Evolutionary conservation across 805 yeast species (phyloP).

Genomic region (Starmerella powellii): DNA sequence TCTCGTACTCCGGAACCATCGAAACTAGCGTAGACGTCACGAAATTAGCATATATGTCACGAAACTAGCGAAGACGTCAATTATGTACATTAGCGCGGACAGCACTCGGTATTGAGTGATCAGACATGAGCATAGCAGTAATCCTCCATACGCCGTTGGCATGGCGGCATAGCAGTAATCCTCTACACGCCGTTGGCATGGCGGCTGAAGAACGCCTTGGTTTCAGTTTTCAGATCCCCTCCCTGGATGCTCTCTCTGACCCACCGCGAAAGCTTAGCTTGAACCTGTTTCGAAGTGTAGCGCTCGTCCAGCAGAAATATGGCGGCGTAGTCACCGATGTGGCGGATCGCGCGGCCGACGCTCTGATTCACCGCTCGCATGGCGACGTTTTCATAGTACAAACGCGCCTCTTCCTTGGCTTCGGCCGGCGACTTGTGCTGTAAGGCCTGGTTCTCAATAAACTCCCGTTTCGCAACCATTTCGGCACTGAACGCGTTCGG

Average conservation of each 20-base stretch:
- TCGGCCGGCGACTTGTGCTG: conserved; percentile 36
- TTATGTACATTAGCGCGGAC: too few relatives aligned
- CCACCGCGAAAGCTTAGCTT: conserved; percentile 61
- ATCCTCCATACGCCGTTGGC: too few relatives aligned
- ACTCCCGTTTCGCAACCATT: conserved; percentile 55
- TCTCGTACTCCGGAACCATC: not conserved
- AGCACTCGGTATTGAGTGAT: too few relatives aligned
- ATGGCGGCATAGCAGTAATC: too few relatives aligned
- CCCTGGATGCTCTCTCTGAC: conserved; percentile 35
- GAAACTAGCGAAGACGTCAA: too few relatives aligned
- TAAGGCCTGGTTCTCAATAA: conserved; percentile 43
- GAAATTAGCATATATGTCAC: too few relatives aligned
- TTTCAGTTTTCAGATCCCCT: not conserved
- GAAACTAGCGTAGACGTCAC: too few relatives aligned
- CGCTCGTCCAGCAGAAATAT: conserved; percentile 62
- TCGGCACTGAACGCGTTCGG: conserved; percentile 81
- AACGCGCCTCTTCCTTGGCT: conserved; percentile 35
- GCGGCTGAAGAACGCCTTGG: conserved; percentile 5
- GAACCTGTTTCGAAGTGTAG: conserved; percentile 38
- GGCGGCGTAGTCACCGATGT: conserved; percentile 64
- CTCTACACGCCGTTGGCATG: too few relatives aligned
- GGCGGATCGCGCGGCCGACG: conserved; percentile 84
- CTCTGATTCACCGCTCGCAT: conserved; percentile 88
- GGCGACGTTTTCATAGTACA: conserved; percentile 70
- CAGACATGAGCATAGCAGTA: too few relatives aligned